These are phyloP conservation scores for Boletus holoroseus DNA, from an alignment of 1,284 basidiomycete genomes.

Conservation along the genomic window DNA sequence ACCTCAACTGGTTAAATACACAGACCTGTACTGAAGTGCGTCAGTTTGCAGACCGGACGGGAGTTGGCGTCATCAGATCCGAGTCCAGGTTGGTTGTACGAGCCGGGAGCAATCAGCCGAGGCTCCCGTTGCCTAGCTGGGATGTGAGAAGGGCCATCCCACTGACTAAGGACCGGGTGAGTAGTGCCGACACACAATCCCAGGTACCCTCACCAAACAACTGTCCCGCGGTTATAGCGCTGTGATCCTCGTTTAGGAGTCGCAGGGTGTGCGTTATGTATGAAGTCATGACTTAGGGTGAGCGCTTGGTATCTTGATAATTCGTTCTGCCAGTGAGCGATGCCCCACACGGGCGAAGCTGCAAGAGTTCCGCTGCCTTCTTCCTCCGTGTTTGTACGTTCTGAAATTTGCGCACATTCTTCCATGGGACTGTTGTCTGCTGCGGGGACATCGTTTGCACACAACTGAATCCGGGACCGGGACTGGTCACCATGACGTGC, in stretches of 20 bases:
- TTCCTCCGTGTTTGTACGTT: neutral
- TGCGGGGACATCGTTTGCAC: neutral
- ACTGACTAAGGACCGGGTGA: no score
- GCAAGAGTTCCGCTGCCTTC: neutral
- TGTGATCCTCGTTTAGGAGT: slow-evolving; percentile 17
- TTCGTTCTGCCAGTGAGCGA: neutral
- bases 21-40: neutral
- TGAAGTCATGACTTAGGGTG: neutral
- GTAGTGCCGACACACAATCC: neutral
- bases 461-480: neutral
- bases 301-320: neutral
- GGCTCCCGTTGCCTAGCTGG: no score
- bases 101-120: neutral
- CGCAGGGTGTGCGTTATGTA: slow-evolving; percentile 1
- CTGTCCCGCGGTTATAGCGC: slow-evolving; percentile 8
- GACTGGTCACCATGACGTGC: neutral
- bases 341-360: neutral
- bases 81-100: neutral
- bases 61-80: neutral
- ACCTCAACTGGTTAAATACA: neutral
- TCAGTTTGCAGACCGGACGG: neutral
- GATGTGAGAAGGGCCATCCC: no score
- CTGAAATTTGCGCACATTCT: neutral
- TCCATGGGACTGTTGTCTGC: neutral
- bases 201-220: slow-evolving; percentile 1